Conservation (phyloP, 1,284 basidiomycete genomes). For the Kalmanozyma brasiliensis region DNA sequence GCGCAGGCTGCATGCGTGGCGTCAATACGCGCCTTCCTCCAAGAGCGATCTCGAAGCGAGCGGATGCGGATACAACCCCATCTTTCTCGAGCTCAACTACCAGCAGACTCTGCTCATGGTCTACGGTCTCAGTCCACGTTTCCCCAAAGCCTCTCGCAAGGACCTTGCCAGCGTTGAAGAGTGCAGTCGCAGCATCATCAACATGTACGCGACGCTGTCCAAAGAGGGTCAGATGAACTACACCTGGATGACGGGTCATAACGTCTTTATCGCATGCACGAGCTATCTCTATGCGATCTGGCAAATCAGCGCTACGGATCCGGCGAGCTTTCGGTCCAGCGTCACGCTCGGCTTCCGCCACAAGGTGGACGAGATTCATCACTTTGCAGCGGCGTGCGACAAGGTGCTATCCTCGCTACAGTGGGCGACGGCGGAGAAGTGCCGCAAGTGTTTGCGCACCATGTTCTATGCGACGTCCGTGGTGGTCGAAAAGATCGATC, state of each 20-base stretch:
- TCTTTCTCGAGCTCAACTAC: conserved; percentile 54
- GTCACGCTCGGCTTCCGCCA: conserved; percentile 37
- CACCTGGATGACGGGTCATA: conserved; percentile 53
- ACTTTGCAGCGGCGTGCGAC: conserved; percentile 47
- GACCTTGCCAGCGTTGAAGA: conserved; percentile 48
- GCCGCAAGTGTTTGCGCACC: conserved; percentile 44
- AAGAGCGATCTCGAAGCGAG: conserved; percentile 37
- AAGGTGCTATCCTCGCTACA: conserved; percentile 43
- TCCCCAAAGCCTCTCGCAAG: conserved; percentile 40
- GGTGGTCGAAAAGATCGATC: conserved; percentile 46
- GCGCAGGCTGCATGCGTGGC: conserved; percentile 42
- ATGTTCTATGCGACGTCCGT: conserved; percentile 50
- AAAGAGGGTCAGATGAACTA: conserved; percentile 53
- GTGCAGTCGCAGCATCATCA: conserved; percentile 53
- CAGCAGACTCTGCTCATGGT: conserved; percentile 53
- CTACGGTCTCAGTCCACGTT: conserved; percentile 46
- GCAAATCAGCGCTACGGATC: conserved; percentile 48
- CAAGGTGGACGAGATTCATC: conserved; percentile 50
- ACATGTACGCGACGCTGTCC: conserved; percentile 50
- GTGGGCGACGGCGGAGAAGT: conserved; percentile 50
- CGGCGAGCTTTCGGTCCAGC: conserved; percentile 32
- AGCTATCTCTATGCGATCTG: conserved; percentile 47
- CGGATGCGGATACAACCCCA: conserved; percentile 51
- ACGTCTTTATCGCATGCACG: conserved; percentile 46
- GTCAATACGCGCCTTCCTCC: conserved; percentile 43